These are phyloP conservation scores for Hypsizygus marmoreus DNA, from an alignment of 768 basidiomycete species.

Conservation along the genomic window DNA sequence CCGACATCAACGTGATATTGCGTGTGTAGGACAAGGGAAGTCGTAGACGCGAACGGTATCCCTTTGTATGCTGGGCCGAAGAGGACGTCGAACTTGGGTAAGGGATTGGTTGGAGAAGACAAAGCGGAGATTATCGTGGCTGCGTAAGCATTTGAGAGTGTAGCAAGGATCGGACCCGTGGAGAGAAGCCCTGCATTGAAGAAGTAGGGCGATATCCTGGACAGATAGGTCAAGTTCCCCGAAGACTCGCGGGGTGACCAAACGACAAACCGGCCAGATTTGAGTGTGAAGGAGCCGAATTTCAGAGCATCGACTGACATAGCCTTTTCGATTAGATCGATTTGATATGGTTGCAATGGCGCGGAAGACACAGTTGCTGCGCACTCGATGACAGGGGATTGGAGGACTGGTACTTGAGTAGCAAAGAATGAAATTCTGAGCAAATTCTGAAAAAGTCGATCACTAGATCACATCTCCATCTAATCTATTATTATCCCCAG, in stretches of 20 bases:
- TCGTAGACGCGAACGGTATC: slow-evolving; percentile 88
- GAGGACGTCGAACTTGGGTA: slow-evolving; percentile 72
- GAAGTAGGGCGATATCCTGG: slow-evolving; percentile 91
- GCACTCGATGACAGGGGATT: too few species aligned
- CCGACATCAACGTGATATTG: slow-evolving; percentile 65
- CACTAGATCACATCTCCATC: too few species aligned
- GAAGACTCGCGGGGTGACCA: neutral
- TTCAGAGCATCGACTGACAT: slow-evolving; percentile 75
- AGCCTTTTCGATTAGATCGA: slow-evolving; percentile 66
- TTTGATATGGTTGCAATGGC: slow-evolving; percentile 59
- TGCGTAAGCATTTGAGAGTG: slow-evolving; percentile 82
- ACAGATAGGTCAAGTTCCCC: neutral
- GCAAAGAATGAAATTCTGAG: too few species aligned
- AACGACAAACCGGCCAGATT: slow-evolving; percentile 83
- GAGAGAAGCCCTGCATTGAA: slow-evolving; percentile 93
- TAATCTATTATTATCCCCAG: too few species aligned
- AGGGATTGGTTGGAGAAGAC: slow-evolving; percentile 22
- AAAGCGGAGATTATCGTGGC: slow-evolving; percentile 67
- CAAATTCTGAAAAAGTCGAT: too few species aligned
- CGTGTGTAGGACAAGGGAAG: slow-evolving; percentile 73
- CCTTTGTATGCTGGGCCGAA: slow-evolving; percentile 99
- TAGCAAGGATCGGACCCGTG: slow-evolving; percentile 77
- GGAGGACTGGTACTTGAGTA: too few species aligned
- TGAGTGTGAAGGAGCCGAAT: slow-evolving; percentile 91
- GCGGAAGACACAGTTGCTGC: too few species aligned